Percentiles rank a stretch among this genome's conserved stretches.
Evolutionary conservation across 495 filamentous ascomycete genomes (phyloP).

Genomic region (Lineolata rhizophorae): DNA sequence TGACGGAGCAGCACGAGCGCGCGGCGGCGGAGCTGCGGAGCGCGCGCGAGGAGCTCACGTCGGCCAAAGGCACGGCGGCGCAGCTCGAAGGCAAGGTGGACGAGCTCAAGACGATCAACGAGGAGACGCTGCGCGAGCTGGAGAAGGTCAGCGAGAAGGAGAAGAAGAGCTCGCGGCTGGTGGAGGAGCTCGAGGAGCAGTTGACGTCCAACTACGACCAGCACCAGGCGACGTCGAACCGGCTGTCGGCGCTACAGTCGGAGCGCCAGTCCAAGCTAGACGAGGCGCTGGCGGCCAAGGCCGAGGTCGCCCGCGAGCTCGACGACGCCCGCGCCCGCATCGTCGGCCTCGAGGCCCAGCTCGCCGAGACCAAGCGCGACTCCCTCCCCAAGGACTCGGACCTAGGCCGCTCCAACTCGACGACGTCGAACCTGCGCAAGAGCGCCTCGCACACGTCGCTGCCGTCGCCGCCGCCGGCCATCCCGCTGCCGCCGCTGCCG

Average conservation of each 20-base stretch:
- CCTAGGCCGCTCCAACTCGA: slow-evolving; percentile 49
- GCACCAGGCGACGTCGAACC: slow-evolving; percentile 57
- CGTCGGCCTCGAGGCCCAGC: slow-evolving; percentile 38
- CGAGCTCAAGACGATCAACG: slow-evolving; percentile 18
- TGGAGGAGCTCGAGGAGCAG: slow-evolving; percentile 94
- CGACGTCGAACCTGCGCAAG: slow-evolving; percentile 51
- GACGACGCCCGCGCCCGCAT: slow-evolving; percentile 41
- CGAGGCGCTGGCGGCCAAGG: slow-evolving; percentile 29
- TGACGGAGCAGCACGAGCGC: slow-evolving; percentile 16
- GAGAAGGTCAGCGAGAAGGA: slow-evolving; percentile 37
- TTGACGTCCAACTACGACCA: slow-evolving; percentile 88
- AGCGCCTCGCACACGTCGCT: slow-evolving; percentile 61
- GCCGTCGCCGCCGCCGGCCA: slow-evolving; percentile 73
- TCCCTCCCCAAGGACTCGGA: slow-evolving; percentile 20
- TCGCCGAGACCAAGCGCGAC: slow-evolving; percentile 26
- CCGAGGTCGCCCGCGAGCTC: slow-evolving; percentile 29
- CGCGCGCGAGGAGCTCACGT: slow-evolving; percentile 40
- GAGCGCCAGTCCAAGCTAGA: slow-evolving; percentile 41
- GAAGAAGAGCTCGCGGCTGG: slow-evolving; percentile 68
- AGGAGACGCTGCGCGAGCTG: slow-evolving; percentile 23
- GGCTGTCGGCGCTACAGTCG: slow-evolving; percentile 45
- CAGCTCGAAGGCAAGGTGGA: slow-evolving; percentile 31
- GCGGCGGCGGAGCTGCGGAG: slow-evolving; percentile 40
- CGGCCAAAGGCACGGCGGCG: slow-evolving; percentile 19
- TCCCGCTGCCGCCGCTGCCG: slow-evolving; percentile 86